Evolutionary conservation across 2,329 filamentous ascomycete species (phyloP), one percentile per base, ranked within the genome.

Genomic region (Mycosphaerelloides madeirae): DNA sequence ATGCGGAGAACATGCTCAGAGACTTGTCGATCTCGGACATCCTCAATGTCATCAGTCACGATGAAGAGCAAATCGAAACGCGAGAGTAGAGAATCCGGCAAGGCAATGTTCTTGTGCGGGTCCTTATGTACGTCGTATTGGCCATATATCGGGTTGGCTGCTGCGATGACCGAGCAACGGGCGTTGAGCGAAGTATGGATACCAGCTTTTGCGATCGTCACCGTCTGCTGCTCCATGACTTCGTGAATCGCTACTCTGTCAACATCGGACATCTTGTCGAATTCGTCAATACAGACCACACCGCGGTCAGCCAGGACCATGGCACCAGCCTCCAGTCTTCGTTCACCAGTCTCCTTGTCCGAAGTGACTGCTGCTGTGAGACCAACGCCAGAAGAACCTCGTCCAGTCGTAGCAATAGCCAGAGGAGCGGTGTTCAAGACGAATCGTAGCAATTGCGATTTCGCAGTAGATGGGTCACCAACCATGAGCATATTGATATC

Each of bases 401-500:
- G 85, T 68, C 93, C 93, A 31, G 93, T 98, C 0, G 93, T 98
- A 8, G 93, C 93, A 64, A 98, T 98, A 2, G 93, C 93, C 33
- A 98, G 74, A 2, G 93, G 93, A 2, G 93, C 93, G 1, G 93
- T 98, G 65, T 98, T 98, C 54, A 97, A 78, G 11, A 98, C 93
- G 60, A 98, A 98, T 19, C 93, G 87, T 32, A 98, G 77, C 43
- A 98, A 78, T 65, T 98, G 93, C n/a, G 93, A 98, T 67, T 98
- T 98, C 48, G 93, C 93, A 0, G 93, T 98, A 0, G 93, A 98
- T 3, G 93, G 93, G 66, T 98, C 93, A 70, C 93, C 93, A 33
- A 98, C 91, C 93, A 98, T 97, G 39, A 98, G 77, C 55, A 98
- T 95, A 66, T 98, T 98, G 71, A 98, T 97, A 62, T 98, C 93